Percentiles rank a stretch among this genome's conserved stretches.
Conservation (phyloP, 495 filamentous ascomycete species). For the Penicillium parvum region DNA sequence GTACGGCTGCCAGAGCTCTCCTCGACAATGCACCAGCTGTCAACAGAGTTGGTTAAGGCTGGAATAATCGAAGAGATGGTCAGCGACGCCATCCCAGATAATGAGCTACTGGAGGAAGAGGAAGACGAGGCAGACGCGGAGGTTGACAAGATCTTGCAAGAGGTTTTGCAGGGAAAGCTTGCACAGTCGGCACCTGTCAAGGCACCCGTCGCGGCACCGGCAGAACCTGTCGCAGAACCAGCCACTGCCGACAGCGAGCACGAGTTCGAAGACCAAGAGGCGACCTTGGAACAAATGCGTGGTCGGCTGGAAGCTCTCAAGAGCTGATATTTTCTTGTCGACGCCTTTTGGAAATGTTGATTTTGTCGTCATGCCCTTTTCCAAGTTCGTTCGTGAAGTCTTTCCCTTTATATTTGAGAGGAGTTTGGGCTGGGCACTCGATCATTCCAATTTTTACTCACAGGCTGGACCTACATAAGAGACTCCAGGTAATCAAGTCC, state of each 20-base stretch:
- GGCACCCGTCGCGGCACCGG: constrained; percentile 37
- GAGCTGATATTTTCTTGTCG: constrained; percentile 52
- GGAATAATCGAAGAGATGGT: constrained; percentile 99
- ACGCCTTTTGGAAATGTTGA: neutral
- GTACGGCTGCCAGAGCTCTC: constrained; percentile 81
- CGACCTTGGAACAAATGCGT: constrained; percentile 88
- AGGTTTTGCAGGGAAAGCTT: constrained; percentile 79
- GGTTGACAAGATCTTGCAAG: constrained; percentile 87
- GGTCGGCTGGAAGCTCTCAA: constrained; percentile 85
- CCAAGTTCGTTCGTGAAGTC: neutral
- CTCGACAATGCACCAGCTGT: constrained; percentile 85
- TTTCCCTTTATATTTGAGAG: constrained; percentile 6
- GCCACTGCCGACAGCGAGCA: constrained; percentile 35
- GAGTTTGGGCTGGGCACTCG: constrained; percentile 15
- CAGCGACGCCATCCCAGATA: constrained; percentile 74
- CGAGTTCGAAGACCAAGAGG: constrained; percentile 80
- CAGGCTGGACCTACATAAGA: constrained; percentile 22
- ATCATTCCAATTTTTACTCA: constrained; percentile 14
- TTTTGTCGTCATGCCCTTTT: constrained; percentile 1
- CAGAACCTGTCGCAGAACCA: constrained; percentile 45
- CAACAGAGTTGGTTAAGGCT: constrained; percentile 81
- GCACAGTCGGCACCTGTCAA: constrained; percentile 39
- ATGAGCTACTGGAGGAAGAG: constrained; percentile 67
- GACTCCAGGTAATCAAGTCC: constrained; percentile 5
- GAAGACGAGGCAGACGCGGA: constrained; percentile 86